These are phyloP conservation scores for Paxillus ammoniavirescens DNA, from an alignment of 768 basidiomycete genomes.

Conservation along the genomic window DNA sequence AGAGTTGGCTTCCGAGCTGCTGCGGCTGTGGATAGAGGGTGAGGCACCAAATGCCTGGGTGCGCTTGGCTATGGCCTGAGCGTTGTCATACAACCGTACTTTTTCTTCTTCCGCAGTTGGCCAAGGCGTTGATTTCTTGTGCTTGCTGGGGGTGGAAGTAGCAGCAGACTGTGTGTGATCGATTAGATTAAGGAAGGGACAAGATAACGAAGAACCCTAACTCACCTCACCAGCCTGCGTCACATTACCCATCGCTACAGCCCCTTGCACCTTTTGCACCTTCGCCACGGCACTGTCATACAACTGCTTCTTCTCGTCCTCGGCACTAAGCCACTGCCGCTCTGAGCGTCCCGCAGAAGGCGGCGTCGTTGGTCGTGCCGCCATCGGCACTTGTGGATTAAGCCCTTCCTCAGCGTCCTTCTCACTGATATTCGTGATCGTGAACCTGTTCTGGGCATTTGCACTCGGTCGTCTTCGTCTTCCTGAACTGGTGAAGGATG, in stretches of 20 bases:
- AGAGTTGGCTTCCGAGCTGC: conserved; percentile 28
- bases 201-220: not conserved
- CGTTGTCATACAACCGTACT: conserved; percentile 61
- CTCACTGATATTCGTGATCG: conserved; percentile 42
- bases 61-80: conserved; percentile 61
- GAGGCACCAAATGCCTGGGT: conserved; percentile 46
- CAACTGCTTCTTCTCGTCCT: conserved; percentile 43
- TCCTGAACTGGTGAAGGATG: not conserved
- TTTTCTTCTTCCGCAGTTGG: conserved; percentile 78
- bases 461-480: conserved; percentile 34
- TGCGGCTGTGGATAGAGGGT: conserved; percentile 23
- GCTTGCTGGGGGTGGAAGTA: not conserved
- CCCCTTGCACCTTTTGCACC: conserved; percentile 40
- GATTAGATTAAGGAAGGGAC: conserved; percentile 3
- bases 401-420: conserved; percentile 37
- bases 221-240: conserved; percentile 27
- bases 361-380: conserved; percentile 21
- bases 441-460: conserved; percentile 34
- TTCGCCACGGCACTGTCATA: conserved; percentile 39
- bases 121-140: conserved; percentile 40
- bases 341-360: conserved; percentile 24
- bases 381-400: conserved; percentile 15
- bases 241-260: conserved; percentile 24
- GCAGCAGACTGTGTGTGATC: conserved; percentile 9
- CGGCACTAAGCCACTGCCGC: conserved; percentile 32